A percentile compares a stretch with the other conserved stretches of the same genome.
phyloP scores from a whole-genome alignment of 2,329 filamentous ascomycete genomes.

The Aureobasidium namibiae region DNA sequence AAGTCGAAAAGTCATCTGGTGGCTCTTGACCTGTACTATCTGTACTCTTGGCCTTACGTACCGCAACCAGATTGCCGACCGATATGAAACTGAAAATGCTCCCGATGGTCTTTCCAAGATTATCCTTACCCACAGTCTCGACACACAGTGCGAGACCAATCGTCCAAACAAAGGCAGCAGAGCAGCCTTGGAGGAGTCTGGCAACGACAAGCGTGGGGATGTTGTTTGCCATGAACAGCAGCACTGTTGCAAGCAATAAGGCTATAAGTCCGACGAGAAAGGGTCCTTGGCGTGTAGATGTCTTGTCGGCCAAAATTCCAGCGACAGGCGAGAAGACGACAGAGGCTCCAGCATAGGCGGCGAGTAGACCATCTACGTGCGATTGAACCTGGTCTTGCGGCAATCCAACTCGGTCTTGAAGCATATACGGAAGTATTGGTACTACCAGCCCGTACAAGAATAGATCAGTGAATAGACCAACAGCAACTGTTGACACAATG shows the following conservation, averaged over 20 bases:
- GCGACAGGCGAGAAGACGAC: constrained; percentile 44
- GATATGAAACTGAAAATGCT: constrained; percentile 54
- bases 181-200: constrained; percentile 49
- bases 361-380: constrained; percentile 45
- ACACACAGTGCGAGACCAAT: constrained; percentile 51
- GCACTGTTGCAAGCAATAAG: constrained; percentile 45
- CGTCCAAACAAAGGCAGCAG: constrained; percentile 52
- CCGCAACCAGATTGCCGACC: constrained; percentile 47
- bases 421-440: constrained; percentile 51
- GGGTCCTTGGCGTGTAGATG: constrained; percentile 45
- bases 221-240: constrained; percentile 45
- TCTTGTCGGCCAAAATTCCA: constrained; percentile 48
- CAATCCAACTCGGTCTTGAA: constrained; percentile 42
- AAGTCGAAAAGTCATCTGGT: no score
- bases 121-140: constrained; percentile 49
- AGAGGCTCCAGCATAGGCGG: constrained; percentile 46
- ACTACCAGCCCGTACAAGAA: constrained; percentile 54
- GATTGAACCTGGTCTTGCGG: constrained; percentile 43
- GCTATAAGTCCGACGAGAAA: constrained; percentile 50
- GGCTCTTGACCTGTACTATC: no score
- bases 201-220: constrained; percentile 43
- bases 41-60: no score
- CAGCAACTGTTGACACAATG: constrained; percentile 48
- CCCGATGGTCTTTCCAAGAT: constrained; percentile 55
- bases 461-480: constrained; percentile 50